These are phyloP conservation scores for Lactifluus subvellereus DNA, from an alignment of 768 basidiomycete species.

Conservation along the genomic window DNA sequence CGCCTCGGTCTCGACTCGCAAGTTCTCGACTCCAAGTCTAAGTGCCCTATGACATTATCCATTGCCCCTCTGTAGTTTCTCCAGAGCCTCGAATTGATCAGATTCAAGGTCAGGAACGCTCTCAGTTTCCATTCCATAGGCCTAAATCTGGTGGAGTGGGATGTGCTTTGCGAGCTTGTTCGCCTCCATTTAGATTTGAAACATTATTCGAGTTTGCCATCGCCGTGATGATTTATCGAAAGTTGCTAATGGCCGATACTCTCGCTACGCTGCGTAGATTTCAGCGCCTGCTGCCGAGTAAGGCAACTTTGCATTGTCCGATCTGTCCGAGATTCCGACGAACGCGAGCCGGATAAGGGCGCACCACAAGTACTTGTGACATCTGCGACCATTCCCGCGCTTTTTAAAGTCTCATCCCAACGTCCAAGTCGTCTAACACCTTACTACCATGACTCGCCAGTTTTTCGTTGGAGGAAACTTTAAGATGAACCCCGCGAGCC, in stretches of 20 bases:
- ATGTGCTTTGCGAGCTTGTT: too few relatives aligned
- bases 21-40: not conserved
- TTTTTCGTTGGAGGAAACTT: conserved; percentile 98
- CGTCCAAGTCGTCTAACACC: not conserved
- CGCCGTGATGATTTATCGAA: too few relatives aligned
- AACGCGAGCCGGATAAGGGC: not conserved
- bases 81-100: not conserved
- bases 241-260: not conserved
- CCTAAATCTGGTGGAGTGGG: not conserved
- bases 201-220: too few relatives aligned
- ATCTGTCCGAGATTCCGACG: conserved; percentile 14
- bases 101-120: not conserved
- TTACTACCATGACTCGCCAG: conserved; percentile 56
- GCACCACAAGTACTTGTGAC: not conserved
- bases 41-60: not conserved
- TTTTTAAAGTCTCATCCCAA: not conserved
- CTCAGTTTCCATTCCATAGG: not conserved
- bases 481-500: conserved; percentile 88
- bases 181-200: too few relatives aligned
- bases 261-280: not conserved
- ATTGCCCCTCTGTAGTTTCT: too few relatives aligned
- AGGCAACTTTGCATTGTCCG: not conserved
- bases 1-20: not conserved
- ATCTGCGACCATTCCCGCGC: not conserved
- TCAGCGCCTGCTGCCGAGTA: not conserved